Conservation (phyloP, 768 basidiomycete genomes). For the Collybiopsis luxurians region DNA sequence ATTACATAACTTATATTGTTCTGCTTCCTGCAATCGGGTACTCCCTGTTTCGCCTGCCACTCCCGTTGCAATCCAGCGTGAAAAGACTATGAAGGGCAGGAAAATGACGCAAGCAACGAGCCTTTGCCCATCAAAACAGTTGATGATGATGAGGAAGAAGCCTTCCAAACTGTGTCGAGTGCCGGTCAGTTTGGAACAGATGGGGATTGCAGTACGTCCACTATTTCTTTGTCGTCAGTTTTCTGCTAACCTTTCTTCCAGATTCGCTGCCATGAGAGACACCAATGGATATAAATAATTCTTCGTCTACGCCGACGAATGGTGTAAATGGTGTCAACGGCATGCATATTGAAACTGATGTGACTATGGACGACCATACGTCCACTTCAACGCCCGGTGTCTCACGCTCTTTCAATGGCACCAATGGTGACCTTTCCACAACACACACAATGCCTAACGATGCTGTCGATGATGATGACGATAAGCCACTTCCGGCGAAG, state of each 20-base stretch:
- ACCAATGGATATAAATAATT: slow-evolving; percentile 37
- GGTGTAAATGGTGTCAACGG: slow-evolving; percentile 28
- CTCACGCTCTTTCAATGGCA: slow-evolving; percentile 36
- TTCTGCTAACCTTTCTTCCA: neutral
- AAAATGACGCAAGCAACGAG: slow-evolving; percentile 67
- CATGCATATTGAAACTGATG: slow-evolving; percentile 28
- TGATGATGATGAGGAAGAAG: slow-evolving; percentile 30
- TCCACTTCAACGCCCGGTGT: slow-evolving; percentile 36
- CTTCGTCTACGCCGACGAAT: slow-evolving; percentile 20
- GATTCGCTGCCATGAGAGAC: neutral
- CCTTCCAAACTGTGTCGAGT: slow-evolving; percentile 38
- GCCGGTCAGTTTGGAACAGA: slow-evolving; percentile 43
- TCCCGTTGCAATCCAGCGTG: slow-evolving; percentile 54
- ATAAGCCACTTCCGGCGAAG: slow-evolving; percentile 79
- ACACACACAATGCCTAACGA: slow-evolving; percentile 31
- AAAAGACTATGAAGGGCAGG: slow-evolving; percentile 64
- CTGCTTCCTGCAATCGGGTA: no score
- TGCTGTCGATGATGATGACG: slow-evolving; percentile 50
- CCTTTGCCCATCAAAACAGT: slow-evolving; percentile 48
- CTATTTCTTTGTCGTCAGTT: slow-evolving; percentile 12
- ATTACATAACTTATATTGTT: no score
- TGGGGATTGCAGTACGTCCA: slow-evolving; percentile 48
- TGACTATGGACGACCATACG: slow-evolving; percentile 41
- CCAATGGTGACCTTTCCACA: slow-evolving; percentile 33
- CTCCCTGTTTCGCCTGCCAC: slow-evolving; percentile 53